Percentiles rank a stretch among this genome's conserved stretches.
Evolutionary conservation across 1,284 basidiomycete genomes (phyloP).

Genomic region (Ustilago nuda): DNA sequence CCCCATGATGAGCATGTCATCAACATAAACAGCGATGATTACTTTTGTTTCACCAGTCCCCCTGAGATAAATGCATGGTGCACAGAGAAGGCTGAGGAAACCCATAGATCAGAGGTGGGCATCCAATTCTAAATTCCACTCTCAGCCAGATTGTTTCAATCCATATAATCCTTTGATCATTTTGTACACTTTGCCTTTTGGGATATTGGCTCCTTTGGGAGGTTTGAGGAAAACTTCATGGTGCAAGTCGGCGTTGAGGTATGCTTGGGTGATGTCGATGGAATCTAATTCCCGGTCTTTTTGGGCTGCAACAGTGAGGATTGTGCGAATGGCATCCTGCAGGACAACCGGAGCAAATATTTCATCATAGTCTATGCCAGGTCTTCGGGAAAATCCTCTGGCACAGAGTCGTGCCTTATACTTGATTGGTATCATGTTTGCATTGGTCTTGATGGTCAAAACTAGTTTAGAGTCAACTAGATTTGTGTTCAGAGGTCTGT

Average conservation of each 20-base stretch:
- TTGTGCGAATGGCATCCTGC: background rate
- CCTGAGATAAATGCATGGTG: too few relatives aligned
- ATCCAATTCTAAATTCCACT: background rate
- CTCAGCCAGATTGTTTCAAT: background rate
- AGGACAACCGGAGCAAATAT: background rate
- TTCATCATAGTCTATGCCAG: background rate
- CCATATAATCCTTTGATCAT: background rate
- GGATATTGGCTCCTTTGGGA: background rate
- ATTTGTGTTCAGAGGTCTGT: background rate
- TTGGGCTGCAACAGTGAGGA: background rate
- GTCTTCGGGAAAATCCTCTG: background rate
- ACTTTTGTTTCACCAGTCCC: too few relatives aligned
- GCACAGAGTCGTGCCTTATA: background rate
- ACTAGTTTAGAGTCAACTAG: background rate
- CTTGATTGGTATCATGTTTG: background rate
- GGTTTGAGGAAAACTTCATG: background rate
- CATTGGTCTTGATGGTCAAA: background rate
- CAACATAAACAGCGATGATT: too few relatives aligned
- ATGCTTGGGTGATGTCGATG: background rate
- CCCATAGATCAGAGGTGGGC: too few relatives aligned
- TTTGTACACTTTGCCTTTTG: background rate
- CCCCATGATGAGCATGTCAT: too few relatives aligned
- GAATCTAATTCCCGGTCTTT: background rate
- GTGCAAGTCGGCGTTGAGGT: background rate
- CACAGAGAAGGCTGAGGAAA: too few relatives aligned